These are phyloP conservation scores for Diplotaxis tenuifolia DNA, from an alignment of 345 rosid species.

Conservation along the genomic window DNA sequence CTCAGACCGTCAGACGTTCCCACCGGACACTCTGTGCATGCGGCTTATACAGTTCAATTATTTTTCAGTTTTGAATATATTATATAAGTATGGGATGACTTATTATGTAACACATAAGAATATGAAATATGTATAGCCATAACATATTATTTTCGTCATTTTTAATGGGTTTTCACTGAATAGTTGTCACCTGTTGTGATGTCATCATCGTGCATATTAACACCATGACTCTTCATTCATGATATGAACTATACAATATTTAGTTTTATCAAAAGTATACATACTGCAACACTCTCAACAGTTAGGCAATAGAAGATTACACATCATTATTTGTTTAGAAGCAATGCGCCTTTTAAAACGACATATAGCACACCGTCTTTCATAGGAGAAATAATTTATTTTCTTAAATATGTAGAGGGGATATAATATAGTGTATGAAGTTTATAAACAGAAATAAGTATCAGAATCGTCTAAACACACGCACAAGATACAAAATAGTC, in stretches of 20 bases:
- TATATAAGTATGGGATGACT: not conserved
- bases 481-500: too few species aligned
- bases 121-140: not conserved
- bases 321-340: not conserved
- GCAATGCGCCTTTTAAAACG: not conserved
- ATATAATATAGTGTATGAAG: too few species aligned
- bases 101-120: not conserved
- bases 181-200: not conserved
- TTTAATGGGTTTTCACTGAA: not conserved
- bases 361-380: too few species aligned
- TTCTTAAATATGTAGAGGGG: too few species aligned
- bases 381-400: too few species aligned
- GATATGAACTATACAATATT: not conserved
- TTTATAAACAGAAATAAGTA: too few species aligned
- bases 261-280: not conserved
- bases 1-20: conserved; percentile 12
- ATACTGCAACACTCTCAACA: not conserved
- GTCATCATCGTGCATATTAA: not conserved
- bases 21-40: conserved; percentile 12
- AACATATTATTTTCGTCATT: not conserved
- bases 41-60: conserved; percentile 1
- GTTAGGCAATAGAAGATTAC: not conserved
- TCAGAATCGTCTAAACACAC: too few species aligned
- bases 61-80: not conserved
- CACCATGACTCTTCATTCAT: not conserved